Evolutionary conservation across 1,139 yeast genomes (phyloP), one percentile per base, ranked within the genome.

Genomic region (Hemisphaericaspora subhashii): DNA sequence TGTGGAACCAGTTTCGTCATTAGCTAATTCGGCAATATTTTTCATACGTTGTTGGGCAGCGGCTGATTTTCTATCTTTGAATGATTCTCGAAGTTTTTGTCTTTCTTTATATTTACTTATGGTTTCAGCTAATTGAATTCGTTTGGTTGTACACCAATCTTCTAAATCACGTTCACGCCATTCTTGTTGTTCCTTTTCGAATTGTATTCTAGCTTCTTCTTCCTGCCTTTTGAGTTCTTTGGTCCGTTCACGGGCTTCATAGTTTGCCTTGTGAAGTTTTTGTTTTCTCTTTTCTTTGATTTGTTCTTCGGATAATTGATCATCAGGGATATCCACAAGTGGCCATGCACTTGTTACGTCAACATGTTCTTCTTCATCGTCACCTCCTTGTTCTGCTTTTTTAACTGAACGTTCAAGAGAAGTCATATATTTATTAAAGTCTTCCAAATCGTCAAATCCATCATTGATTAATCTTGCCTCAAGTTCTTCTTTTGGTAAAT

Each of bases 31-130:
- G 0, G 98, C 96, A 39, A 92, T 81, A 47, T 81, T 85, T 57
- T 86, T 88, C 98, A 92, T 90, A 53, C 98, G 72, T 62, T 83
- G 80, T 62, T 90, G 98, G 2, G 96, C 89, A 15, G 96, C 96
- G 44, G 79, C 79, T 4, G 97, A 88, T 59, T 89, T 89, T 50
- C 98, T 73, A 62, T 90, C 96, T 50, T 81, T 83, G 57, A 92
- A 74, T 35, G 92, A 95, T 43, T 80, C 87, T 49, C 83, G 75
- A 44, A 89, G 65, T 55, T 85, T 82, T 39, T 77, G 69, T 45
- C 88, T 75, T 34, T 86, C 94, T 52, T 81, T 83, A 45, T 83
- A 73, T 38, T 65, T 70, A 33, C 76, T 70, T 21, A 86, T 72
- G 9, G 86, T 62, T 20, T 58, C 68, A 13, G 78, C 77, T 37